A percentile compares a stretch with the other conserved stretches of the same genome.
These are phyloP conservation scores for Aspergillus sclerotialis DNA, from an alignment of 2,329 filamentous ascomycete species.

Conservation along the genomic window DNA sequence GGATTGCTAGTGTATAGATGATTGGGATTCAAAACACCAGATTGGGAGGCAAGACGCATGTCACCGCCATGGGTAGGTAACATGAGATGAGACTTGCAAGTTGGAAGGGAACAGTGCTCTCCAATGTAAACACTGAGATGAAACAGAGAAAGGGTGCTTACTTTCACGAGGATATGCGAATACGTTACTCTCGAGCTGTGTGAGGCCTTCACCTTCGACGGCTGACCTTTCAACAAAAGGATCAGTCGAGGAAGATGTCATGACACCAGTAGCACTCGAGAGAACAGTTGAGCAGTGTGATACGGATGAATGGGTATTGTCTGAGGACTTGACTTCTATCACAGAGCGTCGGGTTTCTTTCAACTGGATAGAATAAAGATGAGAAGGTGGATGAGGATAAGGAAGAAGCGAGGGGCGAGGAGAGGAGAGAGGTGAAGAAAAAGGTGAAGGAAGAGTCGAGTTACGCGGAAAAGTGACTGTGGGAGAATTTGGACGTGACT, in stretches of 20 bases:
- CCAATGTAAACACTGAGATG: too few species aligned
- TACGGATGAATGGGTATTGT: background rate
- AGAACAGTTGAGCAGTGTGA: background rate
- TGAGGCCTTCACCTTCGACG: background rate
- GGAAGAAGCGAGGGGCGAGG: background rate
- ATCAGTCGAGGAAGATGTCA: background rate
- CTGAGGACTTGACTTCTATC: background rate
- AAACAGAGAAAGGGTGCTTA: background rate
- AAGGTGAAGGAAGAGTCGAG: background rate
- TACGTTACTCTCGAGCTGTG: background rate
- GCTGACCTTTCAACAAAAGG: background rate
- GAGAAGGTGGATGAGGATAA: background rate
- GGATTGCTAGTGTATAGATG: background rate
- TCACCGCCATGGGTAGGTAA: background rate
- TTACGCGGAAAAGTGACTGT: background rate
- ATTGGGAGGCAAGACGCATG: background rate
- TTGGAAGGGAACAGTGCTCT: too few species aligned
- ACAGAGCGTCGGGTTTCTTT: background rate
- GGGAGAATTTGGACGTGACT: constrained; percentile 1
- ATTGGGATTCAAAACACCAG: too few species aligned
- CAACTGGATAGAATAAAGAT: background rate
- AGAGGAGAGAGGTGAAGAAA: background rate
- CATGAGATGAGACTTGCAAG: background rate
- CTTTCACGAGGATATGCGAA: background rate
- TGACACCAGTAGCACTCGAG: background rate